These are phyloP conservation scores for Oidium heveae DNA, from an alignment of 2,329 filamentous ascomycete species.

Conservation along the genomic window DNA sequence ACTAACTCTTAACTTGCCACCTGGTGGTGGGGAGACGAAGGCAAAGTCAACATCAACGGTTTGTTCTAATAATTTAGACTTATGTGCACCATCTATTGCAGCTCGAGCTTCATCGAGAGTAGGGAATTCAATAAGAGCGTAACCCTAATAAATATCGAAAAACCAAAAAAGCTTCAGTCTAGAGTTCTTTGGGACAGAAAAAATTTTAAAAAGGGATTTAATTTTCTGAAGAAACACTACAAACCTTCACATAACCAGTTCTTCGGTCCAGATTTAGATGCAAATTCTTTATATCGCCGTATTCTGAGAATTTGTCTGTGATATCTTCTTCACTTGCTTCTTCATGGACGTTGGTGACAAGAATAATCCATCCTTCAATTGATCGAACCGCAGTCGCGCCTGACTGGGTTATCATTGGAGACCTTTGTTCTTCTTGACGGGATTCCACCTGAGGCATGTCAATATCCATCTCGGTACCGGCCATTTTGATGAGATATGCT, in stretches of 20 bases:
- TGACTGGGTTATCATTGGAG: slow-evolving; percentile 44
- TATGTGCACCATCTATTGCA: slow-evolving; percentile 60
- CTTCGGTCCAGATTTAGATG: slow-evolving; percentile 62
- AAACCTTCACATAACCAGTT: slow-evolving; percentile 68
- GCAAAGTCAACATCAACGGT: slow-evolving; percentile 63
- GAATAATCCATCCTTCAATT: slow-evolving; percentile 75
- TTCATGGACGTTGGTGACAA: slow-evolving; percentile 70
- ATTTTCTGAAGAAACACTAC: no score
- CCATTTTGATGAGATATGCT: no score
- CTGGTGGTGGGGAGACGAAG: slow-evolving; percentile 55
- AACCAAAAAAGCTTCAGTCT: not conserved
- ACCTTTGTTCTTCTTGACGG: slow-evolving; percentile 28
- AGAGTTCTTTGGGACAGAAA: not conserved
- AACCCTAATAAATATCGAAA: slow-evolving; percentile 32
- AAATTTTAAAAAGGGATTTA: no score
- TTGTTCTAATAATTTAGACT: slow-evolving; percentile 57
- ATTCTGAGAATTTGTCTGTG: slow-evolving; percentile 62
- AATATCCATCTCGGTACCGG: slow-evolving; percentile 21
- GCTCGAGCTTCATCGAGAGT: slow-evolving; percentile 55
- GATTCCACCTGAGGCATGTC: slow-evolving; percentile 16
- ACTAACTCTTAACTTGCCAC: slow-evolving; percentile 21
- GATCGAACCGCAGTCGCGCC: slow-evolving; percentile 63
- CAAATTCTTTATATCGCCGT: slow-evolving; percentile 66
- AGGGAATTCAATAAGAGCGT: slow-evolving; percentile 63
- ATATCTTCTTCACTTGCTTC: slow-evolving; percentile 66